These are phyloP conservation scores for Tylopilus vinaceipallidus DNA, from an alignment of 768 basidiomycete species.

Conservation along the genomic window DNA sequence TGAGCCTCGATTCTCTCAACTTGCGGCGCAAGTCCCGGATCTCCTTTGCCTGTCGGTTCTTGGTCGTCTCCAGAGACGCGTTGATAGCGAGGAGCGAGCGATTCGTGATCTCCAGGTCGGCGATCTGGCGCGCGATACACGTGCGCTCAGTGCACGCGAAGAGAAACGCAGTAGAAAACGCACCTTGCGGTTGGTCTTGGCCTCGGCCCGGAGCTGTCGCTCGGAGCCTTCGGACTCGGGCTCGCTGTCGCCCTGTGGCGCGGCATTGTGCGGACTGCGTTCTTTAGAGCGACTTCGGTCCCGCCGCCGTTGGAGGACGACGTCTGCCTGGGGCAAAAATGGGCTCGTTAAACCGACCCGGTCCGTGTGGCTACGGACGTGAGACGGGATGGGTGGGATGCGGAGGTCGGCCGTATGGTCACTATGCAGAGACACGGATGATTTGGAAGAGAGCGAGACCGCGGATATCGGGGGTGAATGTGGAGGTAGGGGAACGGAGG, in stretches of 20 bases:
- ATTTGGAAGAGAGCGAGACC: constrained; percentile 76
- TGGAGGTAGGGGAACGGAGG: constrained; percentile 58
- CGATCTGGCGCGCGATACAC: too few relatives aligned
- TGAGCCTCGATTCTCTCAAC: constrained; percentile 77
- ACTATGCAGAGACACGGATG: constrained; percentile 42
- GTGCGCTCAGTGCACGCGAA: too few relatives aligned
- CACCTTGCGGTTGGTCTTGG: constrained; percentile 88
- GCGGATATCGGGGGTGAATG: constrained; percentile 71
- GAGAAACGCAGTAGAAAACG: too few relatives aligned
- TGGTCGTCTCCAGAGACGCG: constrained; percentile 73
- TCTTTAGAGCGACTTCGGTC: constrained; percentile 25
- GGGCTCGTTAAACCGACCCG: constrained; percentile 12
- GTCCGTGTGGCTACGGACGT: constrained; percentile 36
- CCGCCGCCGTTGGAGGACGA: constrained; percentile 9
- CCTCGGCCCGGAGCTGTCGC: constrained; percentile 61
- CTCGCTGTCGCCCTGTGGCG: constrained; percentile 32
- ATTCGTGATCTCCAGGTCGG: constrained; percentile 90
- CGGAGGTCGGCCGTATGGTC: constrained; percentile 39
- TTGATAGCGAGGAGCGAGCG: constrained; percentile 85
- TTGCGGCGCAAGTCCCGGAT: constrained; percentile 82
- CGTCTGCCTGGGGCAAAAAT: constrained; percentile 14
- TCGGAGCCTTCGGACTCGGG: constrained; percentile 37
- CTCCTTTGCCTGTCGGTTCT: constrained; percentile 78
- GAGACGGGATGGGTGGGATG: constrained; percentile 43
- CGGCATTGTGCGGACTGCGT: constrained; percentile 5